These are phyloP conservation scores for Pleurotus platypus DNA, from an alignment of 768 basidiomycete species.

Conservation along the genomic window DNA sequence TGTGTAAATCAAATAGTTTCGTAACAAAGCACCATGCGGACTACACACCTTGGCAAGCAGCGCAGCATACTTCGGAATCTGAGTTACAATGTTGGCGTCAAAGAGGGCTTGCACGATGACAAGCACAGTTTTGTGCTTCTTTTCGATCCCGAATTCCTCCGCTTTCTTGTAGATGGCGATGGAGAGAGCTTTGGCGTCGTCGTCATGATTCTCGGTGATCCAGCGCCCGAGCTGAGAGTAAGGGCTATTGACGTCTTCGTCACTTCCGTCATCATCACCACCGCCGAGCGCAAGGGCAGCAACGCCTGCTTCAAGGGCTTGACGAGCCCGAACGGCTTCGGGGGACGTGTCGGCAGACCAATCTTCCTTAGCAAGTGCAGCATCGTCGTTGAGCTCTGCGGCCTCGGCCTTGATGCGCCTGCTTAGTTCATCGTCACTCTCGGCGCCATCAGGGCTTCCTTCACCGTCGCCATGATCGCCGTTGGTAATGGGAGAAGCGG, in stretches of 20 bases:
- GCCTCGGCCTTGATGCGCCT: constrained; percentile 92
- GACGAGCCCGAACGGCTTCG: constrained; percentile 83
- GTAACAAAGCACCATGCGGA: neutral
- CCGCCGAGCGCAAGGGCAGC: constrained; percentile 42
- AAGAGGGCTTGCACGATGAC: constrained; percentile 85
- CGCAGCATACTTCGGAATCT: constrained; percentile 62
- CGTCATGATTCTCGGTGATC: constrained; percentile 62
- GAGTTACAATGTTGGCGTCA: constrained; percentile 61
- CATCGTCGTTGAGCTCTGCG: constrained; percentile 64
- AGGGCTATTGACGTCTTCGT: constrained; percentile 83
- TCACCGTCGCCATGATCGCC: constrained; percentile 37
- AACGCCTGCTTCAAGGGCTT: constrained; percentile 59
- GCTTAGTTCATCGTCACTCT: constrained; percentile 86
- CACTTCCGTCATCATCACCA: constrained; percentile 84
- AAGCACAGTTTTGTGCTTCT: constrained; percentile 88
- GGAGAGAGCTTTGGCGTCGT: constrained; percentile 46
- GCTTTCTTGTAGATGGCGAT: constrained; percentile 84
- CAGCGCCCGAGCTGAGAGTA: constrained; percentile 81
- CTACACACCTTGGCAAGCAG: constrained; percentile 74
- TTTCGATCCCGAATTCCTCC: constrained; percentile 87
- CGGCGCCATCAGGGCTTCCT: constrained; percentile 51
- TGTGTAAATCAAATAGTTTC: constrained; percentile 6
- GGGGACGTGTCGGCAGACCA: constrained; percentile 93
- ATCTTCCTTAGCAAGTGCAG: constrained; percentile 63
- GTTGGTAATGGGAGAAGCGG: constrained; percentile 19